phyloP scores from a whole-genome alignment of 2,329 filamentous ascomycete genomes.

The Verticillium albo-atrum region DNA sequence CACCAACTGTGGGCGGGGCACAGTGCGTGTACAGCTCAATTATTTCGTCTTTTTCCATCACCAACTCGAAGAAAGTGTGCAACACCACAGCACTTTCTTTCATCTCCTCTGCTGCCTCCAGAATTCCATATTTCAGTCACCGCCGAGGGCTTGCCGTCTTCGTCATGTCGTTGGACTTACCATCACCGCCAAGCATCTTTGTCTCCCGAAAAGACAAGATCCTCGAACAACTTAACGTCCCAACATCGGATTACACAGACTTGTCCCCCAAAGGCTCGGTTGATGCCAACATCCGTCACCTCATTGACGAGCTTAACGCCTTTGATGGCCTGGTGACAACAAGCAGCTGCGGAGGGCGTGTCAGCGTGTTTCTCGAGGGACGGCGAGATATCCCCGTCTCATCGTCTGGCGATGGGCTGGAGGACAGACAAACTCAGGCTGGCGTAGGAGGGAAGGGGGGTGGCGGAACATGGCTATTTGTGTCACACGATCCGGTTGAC shows the following conservation, averaged over 20 bases:
- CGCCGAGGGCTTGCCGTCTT: too few species aligned
- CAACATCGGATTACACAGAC: constrained; percentile 71
- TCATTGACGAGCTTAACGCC: constrained; percentile 76
- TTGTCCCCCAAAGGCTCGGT: constrained; percentile 85
- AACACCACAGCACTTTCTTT: background rate
- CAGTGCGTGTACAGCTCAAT: background rate
- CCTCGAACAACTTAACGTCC: constrained; percentile 62
- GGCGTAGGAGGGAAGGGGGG: constrained; percentile 80
- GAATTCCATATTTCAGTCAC: too few species aligned
- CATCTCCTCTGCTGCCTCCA: too few species aligned
- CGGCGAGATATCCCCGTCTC: constrained; percentile 31
- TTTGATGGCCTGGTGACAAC: constrained; percentile 79
- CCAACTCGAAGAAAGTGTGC: background rate
- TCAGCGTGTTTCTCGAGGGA: constrained; percentile 86
- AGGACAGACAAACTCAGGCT: constrained; percentile 33
- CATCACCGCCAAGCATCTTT: constrained; percentile 37
- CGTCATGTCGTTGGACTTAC: background rate
- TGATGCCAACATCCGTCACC: constrained; percentile 69
- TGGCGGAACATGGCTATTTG: constrained; percentile 79
- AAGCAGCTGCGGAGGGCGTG: constrained; percentile 84
- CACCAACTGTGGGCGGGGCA: background rate
- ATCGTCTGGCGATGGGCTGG: constrained; percentile 8
- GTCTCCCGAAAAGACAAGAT: constrained; percentile 66
- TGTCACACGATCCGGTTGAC: constrained; percentile 72
- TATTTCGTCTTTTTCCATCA: background rate